These are phyloP conservation scores for Pyrenula massariospora DNA, from an alignment of 495 filamentous ascomycete species.

Conservation along the genomic window DNA sequence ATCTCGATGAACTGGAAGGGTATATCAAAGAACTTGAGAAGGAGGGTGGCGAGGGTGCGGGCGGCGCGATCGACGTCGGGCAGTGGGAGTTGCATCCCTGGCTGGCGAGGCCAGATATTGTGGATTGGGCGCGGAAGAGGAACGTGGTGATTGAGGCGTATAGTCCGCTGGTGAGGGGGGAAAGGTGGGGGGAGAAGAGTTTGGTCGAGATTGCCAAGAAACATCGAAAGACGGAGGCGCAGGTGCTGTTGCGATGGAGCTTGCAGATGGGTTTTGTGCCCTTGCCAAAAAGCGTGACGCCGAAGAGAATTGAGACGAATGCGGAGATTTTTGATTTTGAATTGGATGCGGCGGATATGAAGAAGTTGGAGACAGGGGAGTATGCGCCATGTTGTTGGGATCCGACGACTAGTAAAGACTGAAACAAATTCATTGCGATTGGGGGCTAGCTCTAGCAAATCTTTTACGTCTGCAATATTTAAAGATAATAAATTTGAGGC, in stretches of 20 bases:
- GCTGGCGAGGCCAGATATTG: slow-evolving; percentile 66
- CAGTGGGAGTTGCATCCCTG: slow-evolving; percentile 90
- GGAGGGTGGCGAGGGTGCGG: slow-evolving; percentile 50
- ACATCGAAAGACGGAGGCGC: slow-evolving; percentile 60
- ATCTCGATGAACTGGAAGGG: slow-evolving; percentile 52
- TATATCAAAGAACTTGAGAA: slow-evolving; percentile 57
- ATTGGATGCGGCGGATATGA: slow-evolving; percentile 48
- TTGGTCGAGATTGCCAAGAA: slow-evolving; percentile 52
- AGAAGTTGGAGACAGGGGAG: slow-evolving; percentile 39
- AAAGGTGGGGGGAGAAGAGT: slow-evolving; percentile 51
- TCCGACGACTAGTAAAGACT: slow-evolving; percentile 41
- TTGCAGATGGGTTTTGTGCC: slow-evolving; percentile 62
- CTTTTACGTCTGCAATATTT: no score
- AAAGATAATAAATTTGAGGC: no score
- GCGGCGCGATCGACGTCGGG: slow-evolving; percentile 67
- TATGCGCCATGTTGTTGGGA: slow-evolving; percentile 52
- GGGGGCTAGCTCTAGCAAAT: no score
- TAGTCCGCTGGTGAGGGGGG: slow-evolving; percentile 59
- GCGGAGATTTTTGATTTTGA: slow-evolving; percentile 73
- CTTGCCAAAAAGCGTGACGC: slow-evolving; percentile 49
- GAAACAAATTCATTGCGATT: neutral
- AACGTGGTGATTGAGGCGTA: slow-evolving; percentile 71
- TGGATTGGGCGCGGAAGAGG: slow-evolving; percentile 58
- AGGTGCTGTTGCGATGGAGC: slow-evolving; percentile 79
- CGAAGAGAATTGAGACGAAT: slow-evolving; percentile 56